These are phyloP conservation scores for Acanthamoeba castellanii DNA, from an alignment of 208 protist species.

Conservation along the genomic window DNA sequence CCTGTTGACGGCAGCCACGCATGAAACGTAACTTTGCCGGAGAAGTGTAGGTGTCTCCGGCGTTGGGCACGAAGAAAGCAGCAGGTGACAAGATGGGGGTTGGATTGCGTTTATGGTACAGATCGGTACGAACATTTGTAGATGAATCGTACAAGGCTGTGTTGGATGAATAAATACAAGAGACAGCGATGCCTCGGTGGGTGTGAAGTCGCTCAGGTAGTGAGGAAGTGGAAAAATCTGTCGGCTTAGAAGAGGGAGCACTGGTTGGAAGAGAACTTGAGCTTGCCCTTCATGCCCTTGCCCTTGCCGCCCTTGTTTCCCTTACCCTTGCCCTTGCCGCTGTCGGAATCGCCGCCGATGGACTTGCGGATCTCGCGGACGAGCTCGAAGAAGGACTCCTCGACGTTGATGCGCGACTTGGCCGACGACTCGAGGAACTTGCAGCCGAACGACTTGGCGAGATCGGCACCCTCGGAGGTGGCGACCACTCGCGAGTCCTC, in stretches of 20 bases:
- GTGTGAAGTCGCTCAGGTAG: not conserved
- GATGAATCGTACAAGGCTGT: not conserved
- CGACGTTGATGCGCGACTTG: constrained; percentile 80
- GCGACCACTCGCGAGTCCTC: constrained; percentile 72
- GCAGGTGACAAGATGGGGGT: not conserved
- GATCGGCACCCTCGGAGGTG: constrained; percentile 55
- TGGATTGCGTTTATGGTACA: constrained; percentile 35
- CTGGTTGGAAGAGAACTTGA: constrained; percentile 28
- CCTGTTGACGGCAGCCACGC: not conserved
- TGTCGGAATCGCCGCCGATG: constrained; percentile 36
- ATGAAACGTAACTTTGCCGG: not conserved
- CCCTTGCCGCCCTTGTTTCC: constrained; percentile 35
- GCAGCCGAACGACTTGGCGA: constrained; percentile 78
- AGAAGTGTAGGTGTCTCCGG: not conserved
- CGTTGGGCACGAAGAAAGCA: not conserved
- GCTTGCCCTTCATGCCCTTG: constrained; percentile 59
- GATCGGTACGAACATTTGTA: not conserved
- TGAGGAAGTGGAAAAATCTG: not conserved
- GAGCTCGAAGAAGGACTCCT: constrained; percentile 80
- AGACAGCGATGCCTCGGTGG: not conserved
- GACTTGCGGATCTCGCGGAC: constrained; percentile 77
- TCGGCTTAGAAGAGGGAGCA: constrained; percentile 43
- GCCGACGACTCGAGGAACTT: constrained; percentile 82
- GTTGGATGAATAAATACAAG: constrained; percentile 19
- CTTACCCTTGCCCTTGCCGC: constrained; percentile 22